A percentile compares a stretch with the other conserved stretches of the same genome.
These are phyloP conservation scores for Podila verticillata DNA, from an alignment of 192 early-diverging fungal genomes.

Conservation along the genomic window DNA sequence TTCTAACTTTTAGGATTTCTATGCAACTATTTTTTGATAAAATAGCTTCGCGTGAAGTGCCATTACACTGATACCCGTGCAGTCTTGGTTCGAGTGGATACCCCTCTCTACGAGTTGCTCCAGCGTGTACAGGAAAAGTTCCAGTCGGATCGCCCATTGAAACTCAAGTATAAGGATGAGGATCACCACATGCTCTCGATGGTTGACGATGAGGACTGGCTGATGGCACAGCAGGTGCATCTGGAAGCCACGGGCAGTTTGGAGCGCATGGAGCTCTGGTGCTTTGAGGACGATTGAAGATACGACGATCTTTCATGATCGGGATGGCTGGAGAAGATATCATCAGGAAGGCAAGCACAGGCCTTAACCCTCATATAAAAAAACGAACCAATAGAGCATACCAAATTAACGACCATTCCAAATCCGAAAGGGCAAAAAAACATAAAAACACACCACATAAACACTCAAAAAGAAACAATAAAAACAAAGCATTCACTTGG, in stretches of 20 bases:
- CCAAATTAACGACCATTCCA: too few relatives aligned
- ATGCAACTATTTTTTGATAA: not conserved
- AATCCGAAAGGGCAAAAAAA: too few relatives aligned
- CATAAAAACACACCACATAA: too few relatives aligned
- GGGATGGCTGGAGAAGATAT: not conserved
- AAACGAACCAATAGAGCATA: too few relatives aligned
- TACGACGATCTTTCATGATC: not conserved
- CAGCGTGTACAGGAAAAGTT: conserved; percentile 72
- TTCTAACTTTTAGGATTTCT: not conserved
- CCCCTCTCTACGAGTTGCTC: conserved; percentile 63
- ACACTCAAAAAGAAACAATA: too few relatives aligned
- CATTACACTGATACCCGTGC: conserved; percentile 75
- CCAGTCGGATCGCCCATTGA: conserved; percentile 52
- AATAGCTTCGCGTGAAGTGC: conserved; percentile 67
- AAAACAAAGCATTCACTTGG: too few relatives aligned
- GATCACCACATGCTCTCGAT: conserved; percentile 87
- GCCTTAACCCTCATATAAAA: too few relatives aligned
- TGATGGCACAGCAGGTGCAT: conserved; percentile 66
- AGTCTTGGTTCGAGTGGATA: conserved; percentile 61
- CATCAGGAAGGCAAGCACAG: not conserved
- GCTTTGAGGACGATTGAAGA: conserved; percentile 40
- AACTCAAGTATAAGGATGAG: conserved; percentile 88
- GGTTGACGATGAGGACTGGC: conserved; percentile 91
- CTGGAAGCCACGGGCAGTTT: conserved; percentile 32
- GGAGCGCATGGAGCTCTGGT: conserved; percentile 49